A percentile compares a stretch with the other conserved stretches of the same genome.
phyloP scores from a whole-genome alignment of 2,329 filamentous ascomycete species.

The Bipolaris gigantea region DNA sequence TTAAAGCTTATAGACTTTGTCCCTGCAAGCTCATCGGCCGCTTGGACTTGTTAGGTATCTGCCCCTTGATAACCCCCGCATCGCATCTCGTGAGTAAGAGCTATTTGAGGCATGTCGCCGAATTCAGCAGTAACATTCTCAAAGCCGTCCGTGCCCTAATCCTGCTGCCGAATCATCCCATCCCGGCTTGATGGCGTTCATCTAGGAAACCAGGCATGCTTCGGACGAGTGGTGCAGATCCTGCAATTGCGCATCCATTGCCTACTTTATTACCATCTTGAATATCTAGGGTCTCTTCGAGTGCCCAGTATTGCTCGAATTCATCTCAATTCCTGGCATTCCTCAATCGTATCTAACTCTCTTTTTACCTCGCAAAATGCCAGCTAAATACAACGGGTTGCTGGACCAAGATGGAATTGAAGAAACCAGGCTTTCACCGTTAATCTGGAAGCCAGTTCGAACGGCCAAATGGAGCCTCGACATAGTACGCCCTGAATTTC shows the following conservation, averaged over 20 bases:
- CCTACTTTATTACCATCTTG: background rate
- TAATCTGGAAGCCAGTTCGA: conserved; percentile 33
- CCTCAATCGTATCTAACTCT: background rate
- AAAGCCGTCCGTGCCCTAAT: background rate
- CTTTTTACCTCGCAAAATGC: conserved; percentile 23
- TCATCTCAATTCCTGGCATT: background rate
- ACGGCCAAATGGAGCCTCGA: conserved; percentile 36
- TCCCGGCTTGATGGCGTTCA: background rate
- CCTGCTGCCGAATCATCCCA: background rate
- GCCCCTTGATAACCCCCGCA: conserved; percentile 12
- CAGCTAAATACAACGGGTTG: conserved; percentile 32
- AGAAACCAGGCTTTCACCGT: conserved; percentile 27
- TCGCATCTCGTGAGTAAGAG: conserved; percentile 12
- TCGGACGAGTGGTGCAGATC: background rate
- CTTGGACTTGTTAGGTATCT: conserved; percentile 13
- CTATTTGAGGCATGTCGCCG: conserved; percentile 10
- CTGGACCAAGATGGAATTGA: conserved; percentile 32
- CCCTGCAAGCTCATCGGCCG: conserved; percentile 21
- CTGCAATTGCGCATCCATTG: background rate
- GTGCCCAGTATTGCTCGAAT: background rate
- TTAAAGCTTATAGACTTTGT: conserved; percentile 24
- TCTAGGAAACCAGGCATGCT: background rate
- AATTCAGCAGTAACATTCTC: background rate
- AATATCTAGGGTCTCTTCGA: background rate
- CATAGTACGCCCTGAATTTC: conserved; percentile 37